These are phyloP conservation scores for Spiraea crenata DNA, from an alignment of 331 rosid species.

Conservation along the genomic window DNA sequence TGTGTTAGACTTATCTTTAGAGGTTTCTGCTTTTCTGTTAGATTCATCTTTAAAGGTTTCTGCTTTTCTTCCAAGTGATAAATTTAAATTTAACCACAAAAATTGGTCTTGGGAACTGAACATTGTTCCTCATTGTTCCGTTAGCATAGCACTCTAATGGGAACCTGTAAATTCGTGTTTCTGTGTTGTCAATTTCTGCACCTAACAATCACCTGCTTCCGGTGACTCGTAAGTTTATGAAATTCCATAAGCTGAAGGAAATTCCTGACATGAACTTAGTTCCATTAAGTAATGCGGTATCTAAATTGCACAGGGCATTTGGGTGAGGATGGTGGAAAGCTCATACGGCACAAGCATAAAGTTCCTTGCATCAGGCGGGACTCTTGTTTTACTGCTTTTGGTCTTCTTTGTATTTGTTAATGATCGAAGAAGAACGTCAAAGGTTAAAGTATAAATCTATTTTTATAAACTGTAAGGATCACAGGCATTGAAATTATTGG, in stretches of 20 bases:
- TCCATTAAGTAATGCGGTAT: conserved; percentile 13
- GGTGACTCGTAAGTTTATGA: background rate
- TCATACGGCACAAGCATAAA: conserved; percentile 31
- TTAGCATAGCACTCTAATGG: background rate
- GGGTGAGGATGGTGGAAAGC: conserved; percentile 39
- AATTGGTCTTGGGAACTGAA: conserved; percentile 1
- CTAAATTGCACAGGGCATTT: conserved; percentile 49
- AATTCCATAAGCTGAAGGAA: background rate
- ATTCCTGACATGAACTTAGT: background rate
- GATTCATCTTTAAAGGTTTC: background rate
- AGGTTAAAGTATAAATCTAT: conserved; percentile 47
- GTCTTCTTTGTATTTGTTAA: conserved; percentile 46
- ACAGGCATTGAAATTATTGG: conserved; percentile 9
- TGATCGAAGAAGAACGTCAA: conserved; percentile 62
- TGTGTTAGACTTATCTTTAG: conserved; percentile 1
- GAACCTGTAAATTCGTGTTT: background rate
- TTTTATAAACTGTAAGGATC: conserved; percentile 14
- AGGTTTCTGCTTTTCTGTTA: conserved; percentile 2
- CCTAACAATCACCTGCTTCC: background rate
- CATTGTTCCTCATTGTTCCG: too few species aligned
- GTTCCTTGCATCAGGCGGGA: conserved; percentile 30
- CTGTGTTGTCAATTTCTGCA: background rate
- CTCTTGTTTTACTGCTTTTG: conserved; percentile 35
- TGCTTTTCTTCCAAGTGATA: conserved; percentile 10
- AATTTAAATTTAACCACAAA: background rate